These are phyloP conservation scores for Debaryomyces fabryi DNA, from an alignment of 1,139 yeast genomes.

Conservation along the genomic window DNA sequence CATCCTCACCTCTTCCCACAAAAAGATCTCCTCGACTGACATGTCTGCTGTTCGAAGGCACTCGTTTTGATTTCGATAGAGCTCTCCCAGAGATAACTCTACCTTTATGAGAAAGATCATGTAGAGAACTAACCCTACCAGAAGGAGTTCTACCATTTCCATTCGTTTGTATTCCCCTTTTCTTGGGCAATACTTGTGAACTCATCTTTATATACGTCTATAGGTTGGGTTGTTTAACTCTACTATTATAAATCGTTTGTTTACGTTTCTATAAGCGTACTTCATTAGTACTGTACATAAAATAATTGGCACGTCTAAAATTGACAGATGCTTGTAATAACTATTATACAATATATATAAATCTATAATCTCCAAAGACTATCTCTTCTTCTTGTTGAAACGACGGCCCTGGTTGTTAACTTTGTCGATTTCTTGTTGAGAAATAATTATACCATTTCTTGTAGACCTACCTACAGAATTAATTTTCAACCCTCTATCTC, in stretches of 20 bases:
- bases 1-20: constrained; percentile 24
- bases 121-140: constrained; percentile 19
- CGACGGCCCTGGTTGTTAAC: constrained; percentile 23
- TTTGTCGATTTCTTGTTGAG: constrained; percentile 67
- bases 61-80: constrained; percentile 21
- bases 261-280: constrained; percentile 11
- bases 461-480: constrained; percentile 79
- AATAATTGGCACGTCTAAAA: background rate
- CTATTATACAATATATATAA: constrained; percentile 6
- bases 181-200: constrained; percentile 27
- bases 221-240: background rate
- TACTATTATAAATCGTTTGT: constrained; percentile 9
- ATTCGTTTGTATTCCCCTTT: constrained; percentile 17
- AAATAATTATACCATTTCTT: constrained; percentile 76
- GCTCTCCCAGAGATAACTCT: constrained; percentile 29
- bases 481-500: constrained; percentile 82
- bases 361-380: background rate
- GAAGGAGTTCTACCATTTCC: constrained; percentile 11
- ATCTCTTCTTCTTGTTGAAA: constrained; percentile 10
- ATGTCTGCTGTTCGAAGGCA: constrained; percentile 23
- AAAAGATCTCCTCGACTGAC: constrained; percentile 27
- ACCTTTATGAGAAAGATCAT: constrained; percentile 28
- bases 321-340: constrained; percentile 8
- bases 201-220: constrained; percentile 12
- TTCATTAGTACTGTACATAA: background rate